These are phyloP conservation scores for Wickerhamomyces silvicola DNA, from an alignment of 805 yeast genomes.

Conservation along the genomic window DNA sequence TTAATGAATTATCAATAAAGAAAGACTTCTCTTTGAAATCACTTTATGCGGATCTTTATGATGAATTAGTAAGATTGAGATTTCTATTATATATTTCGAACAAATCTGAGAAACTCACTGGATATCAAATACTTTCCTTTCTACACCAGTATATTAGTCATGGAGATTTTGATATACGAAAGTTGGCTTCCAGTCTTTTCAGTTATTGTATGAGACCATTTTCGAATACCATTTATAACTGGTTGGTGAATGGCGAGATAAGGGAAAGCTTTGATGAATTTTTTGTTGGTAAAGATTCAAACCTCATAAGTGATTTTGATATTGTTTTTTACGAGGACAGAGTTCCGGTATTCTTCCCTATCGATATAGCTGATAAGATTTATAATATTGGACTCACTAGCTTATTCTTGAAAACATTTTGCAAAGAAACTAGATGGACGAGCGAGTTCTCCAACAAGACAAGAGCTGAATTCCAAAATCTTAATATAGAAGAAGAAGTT, in stretches of 20 bases:
- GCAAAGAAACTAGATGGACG: slow-evolving; percentile 66
- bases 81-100: slow-evolving; percentile 41
- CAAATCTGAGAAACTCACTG: slow-evolving; percentile 27
- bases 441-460: slow-evolving; percentile 33
- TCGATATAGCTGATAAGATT: slow-evolving; percentile 36
- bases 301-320: slow-evolving; percentile 11
- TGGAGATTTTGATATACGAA: slow-evolving; percentile 55
- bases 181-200: slow-evolving; percentile 39
- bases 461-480: slow-evolving; percentile 8
- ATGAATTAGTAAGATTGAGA: slow-evolving; percentile 51
- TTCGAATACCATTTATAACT: slow-evolving; percentile 47
- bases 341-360: slow-evolving; percentile 41
- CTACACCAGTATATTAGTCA: slow-evolving; percentile 45
- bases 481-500: slow-evolving; percentile 1
- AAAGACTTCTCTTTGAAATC: slow-evolving; percentile 24
- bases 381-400: slow-evolving; percentile 69
- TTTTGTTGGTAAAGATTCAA: slow-evolving; percentile 28
- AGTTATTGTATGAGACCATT: slow-evolving; percentile 50
- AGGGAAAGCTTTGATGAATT: slow-evolving; percentile 53
- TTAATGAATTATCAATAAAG: slow-evolving; percentile 39
- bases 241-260: slow-evolving; percentile 68
- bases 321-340: slow-evolving; percentile 27
- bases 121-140: slow-evolving; percentile 48
- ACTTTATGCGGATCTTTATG: slow-evolving; percentile 33
- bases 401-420: slow-evolving; percentile 53